Percentiles rank a stretch among this genome's conserved stretches.
Conservation (phyloP, 75 land plant genomes). For the Chamaecyparis obtusa region DNA sequence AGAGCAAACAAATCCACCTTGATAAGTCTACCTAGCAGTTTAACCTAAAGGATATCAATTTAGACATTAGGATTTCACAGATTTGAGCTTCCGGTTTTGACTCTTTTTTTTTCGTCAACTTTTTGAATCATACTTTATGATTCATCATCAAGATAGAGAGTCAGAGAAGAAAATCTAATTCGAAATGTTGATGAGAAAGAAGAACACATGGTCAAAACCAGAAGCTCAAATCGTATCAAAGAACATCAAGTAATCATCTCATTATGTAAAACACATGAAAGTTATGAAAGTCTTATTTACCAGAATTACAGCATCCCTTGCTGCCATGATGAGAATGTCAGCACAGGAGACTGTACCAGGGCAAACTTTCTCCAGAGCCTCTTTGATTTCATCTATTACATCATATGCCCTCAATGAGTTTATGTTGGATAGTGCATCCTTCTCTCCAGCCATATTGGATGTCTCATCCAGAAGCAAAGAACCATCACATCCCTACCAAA, state of each 20-base stretch:
- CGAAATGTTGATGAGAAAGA: too few species aligned
- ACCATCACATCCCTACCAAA: conserved; percentile 68
- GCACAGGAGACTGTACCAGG: conserved; percentile 67
- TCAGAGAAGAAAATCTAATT: too few species aligned
- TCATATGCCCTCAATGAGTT: conserved; percentile 62
- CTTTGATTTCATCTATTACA: conserved; percentile 64
- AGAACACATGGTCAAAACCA: too few species aligned
- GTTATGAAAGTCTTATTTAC: conserved; percentile 17
- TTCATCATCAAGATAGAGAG: too few species aligned
- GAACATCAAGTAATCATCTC: too few species aligned
- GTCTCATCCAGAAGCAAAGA: conserved; percentile 68
- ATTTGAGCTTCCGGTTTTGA: too few species aligned
- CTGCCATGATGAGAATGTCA: conserved; percentile 60
- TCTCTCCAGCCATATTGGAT: conserved; percentile 55
- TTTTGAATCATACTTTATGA: too few species aligned
- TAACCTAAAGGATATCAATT: background rate
- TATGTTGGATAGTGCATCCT: conserved; percentile 49
- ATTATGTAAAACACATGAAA: background rate
- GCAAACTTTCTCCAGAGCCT: conserved; percentile 47
- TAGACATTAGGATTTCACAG: too few species aligned
- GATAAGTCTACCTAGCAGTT: too few species aligned
- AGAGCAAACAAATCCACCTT: background rate
- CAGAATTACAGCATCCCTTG: conserved; percentile 62
- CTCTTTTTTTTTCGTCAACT: too few species aligned
- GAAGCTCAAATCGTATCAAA: too few species aligned